phyloP scores from a whole-genome alignment of 1,284 basidiomycete species.

The Inonotus obliquus region DNA sequence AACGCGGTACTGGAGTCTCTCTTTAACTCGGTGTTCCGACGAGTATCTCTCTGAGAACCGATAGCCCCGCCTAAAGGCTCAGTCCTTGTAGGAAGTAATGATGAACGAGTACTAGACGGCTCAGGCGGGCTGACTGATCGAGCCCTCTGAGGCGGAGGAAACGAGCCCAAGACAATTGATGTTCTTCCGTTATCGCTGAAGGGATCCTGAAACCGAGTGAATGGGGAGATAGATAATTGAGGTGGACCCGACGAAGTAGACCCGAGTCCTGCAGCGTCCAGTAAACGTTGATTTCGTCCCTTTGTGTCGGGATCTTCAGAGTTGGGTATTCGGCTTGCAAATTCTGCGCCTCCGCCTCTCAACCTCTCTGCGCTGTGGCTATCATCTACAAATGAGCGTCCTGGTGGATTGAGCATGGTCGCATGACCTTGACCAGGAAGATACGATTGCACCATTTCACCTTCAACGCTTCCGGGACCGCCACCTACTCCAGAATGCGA shows the following conservation, averaged over 20 bases:
- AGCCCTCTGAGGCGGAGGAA: not conserved
- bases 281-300: not conserved
- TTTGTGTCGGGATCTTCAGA: not conserved
- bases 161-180: not conserved
- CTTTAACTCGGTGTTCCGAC: not conserved
- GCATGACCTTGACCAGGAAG: not conserved
- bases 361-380: not conserved
- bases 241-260: not conserved
- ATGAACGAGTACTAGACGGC: not conserved
- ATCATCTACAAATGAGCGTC: too few relatives aligned
- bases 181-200: not conserved
- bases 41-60: not conserved
- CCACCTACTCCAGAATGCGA: not conserved
- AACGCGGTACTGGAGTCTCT: not conserved
- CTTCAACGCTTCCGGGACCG: not conserved
- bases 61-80: not conserved
- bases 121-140: not conserved
- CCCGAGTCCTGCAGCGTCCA: conserved; percentile 8
- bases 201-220: not conserved
- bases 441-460: not conserved
- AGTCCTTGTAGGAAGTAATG: not conserved
- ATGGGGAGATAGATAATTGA: not conserved
- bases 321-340: not conserved
- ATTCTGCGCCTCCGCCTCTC: not conserved
- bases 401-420: not conserved